phyloP scores from a whole-genome alignment of 2,329 filamentous ascomycete species.

The Rhytidhysteron rufulum region DNA sequence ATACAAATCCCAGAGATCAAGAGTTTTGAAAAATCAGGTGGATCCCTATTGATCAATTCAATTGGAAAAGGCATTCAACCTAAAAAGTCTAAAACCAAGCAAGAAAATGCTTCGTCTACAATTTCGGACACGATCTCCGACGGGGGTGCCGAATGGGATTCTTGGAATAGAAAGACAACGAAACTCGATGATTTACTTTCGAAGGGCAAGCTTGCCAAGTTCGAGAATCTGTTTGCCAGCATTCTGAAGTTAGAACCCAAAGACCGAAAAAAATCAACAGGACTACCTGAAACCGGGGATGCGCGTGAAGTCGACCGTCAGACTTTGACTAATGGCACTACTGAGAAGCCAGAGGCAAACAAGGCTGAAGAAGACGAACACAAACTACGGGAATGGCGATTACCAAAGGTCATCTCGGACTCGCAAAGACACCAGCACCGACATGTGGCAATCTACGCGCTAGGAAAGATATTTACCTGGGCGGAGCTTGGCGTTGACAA shows the following conservation, averaged over 20 bases:
- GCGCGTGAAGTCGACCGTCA: slow-evolving; percentile 1
- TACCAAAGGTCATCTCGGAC: slow-evolving; percentile 23
- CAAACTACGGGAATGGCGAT: slow-evolving; percentile 47
- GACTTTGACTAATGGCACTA: slow-evolving; percentile 7
- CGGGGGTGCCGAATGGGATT: slow-evolving; percentile 13
- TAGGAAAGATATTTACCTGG: slow-evolving; percentile 47
- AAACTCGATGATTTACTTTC: slow-evolving; percentile 35
- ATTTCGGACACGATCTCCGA: no score
- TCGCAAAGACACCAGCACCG: slow-evolving; percentile 58
- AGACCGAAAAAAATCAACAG: background rate
- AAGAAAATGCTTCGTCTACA: background rate
- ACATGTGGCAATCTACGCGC: slow-evolving; percentile 57
- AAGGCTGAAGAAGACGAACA: slow-evolving; percentile 1
- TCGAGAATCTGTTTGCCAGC: no score
- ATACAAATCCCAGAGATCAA: slow-evolving; percentile 50
- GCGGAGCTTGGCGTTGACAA: background rate
- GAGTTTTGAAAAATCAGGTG: slow-evolving; percentile 35
- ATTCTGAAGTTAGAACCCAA: slow-evolving; percentile 17
- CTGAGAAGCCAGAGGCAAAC: background rate
- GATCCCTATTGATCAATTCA: slow-evolving; percentile 67
- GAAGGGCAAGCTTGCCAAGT: slow-evolving; percentile 35
- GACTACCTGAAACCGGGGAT: background rate
- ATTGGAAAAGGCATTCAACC: slow-evolving; percentile 59
- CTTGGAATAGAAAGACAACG: slow-evolving; percentile 24
- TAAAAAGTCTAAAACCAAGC: background rate